A percentile compares a stretch with the other conserved stretches of the same genome.
phyloP scores from a whole-genome alignment of 2,329 filamentous ascomycete species.

The Alternaria infectoria region DNA sequence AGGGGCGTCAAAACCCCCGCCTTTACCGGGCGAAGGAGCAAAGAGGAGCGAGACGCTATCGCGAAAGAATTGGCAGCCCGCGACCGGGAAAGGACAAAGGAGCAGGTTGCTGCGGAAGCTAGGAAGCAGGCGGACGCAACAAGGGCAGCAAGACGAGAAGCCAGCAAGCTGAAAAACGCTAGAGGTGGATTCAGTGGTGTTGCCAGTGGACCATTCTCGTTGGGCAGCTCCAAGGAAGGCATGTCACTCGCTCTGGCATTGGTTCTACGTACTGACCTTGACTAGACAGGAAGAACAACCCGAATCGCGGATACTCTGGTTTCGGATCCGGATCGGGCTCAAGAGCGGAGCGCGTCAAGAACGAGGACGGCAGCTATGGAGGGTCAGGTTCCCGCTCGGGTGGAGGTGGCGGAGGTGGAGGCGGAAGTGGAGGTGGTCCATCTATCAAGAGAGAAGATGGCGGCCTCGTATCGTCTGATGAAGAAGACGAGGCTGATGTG shows the following conservation, averaged over 20 bases:
- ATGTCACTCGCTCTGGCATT: constrained; percentile 3
- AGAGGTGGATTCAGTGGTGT: constrained; percentile 53
- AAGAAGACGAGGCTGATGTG: constrained; percentile 55
- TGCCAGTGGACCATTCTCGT: constrained; percentile 53
- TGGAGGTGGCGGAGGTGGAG: constrained; percentile 17
- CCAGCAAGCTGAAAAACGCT: constrained; percentile 37
- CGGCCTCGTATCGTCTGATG: constrained; percentile 55
- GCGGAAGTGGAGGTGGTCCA: constrained; percentile 16
- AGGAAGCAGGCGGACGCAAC: constrained; percentile 30
- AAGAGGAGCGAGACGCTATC: constrained; percentile 52
- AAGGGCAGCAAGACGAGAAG: constrained; percentile 26
- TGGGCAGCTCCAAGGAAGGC: constrained; percentile 37
- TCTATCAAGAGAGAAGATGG: constrained; percentile 43
- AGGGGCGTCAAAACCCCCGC: constrained; percentile 46
- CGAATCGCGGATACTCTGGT: constrained; percentile 27
- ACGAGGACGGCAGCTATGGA: constrained; percentile 34
- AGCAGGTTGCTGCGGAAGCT: constrained; percentile 39
- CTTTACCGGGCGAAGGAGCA: constrained; percentile 53
- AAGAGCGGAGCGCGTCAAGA: constrained; percentile 39
- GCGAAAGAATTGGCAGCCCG: constrained; percentile 49
- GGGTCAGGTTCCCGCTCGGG: constrained; percentile 22
- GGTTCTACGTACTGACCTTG: constrained; percentile 5
- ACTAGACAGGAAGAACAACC: constrained; percentile 29
- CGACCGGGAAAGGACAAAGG: constrained; percentile 46
- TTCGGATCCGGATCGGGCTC: constrained; percentile 39